Evolutionary conservation across 495 filamentous ascomycete genomes (phyloP), one percentile per base, ranked within the genome.

Genomic region (Neurospora pannonica): DNA sequence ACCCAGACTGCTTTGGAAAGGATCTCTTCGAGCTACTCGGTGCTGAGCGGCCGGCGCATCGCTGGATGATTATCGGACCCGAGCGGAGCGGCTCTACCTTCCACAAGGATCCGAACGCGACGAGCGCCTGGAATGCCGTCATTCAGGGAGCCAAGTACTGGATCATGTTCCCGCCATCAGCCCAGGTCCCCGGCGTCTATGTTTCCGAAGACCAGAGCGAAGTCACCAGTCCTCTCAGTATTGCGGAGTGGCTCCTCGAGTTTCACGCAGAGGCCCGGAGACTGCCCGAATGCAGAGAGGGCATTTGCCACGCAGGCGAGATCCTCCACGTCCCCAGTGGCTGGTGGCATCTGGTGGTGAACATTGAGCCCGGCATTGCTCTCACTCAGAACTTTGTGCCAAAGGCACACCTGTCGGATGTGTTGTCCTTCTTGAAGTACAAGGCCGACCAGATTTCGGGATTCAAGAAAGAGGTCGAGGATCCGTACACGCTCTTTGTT

Each of bases 371-470:
- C 4, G 91, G 92, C 15, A 92, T 98, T 74, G 96, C 96, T 21
- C 89, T 99, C 71, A 99, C 96, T 15, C 95, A 98, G 77, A 99
- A 99, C 80, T 98, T 99, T 79, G 92, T 98, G 9, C 95, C 96
- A 0, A 87, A 88, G 69, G 88, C 88, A 19, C 93, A 94, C 78
- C 84, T 99, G 6, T 79, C 84, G 13, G 88, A 91, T 40, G 94
- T 93, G 0, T 82, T 99, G 74, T 89, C 90, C 17, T 99, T 99
- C 79, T 81, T 99, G 76, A 88, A 86, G 70, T 91, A 97, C 80
- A 94, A 95, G 80, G 83, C 91, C 7, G 91, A 94, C 38, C 93
- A 97, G 75, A 89, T 97, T 10, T 94, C 92, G 34, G 96, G 96
- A 0, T 99, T 99, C 79, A 86, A 88, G 48, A 89, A 89, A 42